Evolutionary conservation across 148 eudicot genomes (phyloP).

Genomic region (Pouteria glomerata): DNA sequence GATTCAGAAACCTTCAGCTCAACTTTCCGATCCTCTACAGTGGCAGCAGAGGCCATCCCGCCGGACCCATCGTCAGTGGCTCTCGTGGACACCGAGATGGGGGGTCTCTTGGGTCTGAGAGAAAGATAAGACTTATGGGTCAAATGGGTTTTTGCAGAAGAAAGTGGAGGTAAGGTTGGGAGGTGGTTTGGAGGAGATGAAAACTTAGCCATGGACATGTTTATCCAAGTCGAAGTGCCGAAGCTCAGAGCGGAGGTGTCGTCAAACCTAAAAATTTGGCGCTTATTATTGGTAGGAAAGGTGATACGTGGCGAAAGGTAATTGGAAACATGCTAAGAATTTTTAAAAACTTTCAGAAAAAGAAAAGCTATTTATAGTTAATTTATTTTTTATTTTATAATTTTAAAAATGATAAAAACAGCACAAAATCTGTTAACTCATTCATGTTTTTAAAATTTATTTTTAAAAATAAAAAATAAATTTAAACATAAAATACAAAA

Average conservation of each 20-base stretch:
- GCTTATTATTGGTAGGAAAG: no score
- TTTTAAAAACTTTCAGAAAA: no score
- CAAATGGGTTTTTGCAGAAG: constrained; percentile 37
- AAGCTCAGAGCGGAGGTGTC: constrained; percentile 14
- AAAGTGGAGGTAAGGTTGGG: constrained; percentile 20
- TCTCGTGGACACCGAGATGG: constrained; percentile 14
- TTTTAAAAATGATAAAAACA: no score
- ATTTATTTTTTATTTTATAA: no score
- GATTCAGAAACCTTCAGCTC: constrained; percentile 28
- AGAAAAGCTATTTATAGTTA: no score
- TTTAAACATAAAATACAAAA: no score
- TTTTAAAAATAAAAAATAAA: no score
- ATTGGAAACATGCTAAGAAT: no score
- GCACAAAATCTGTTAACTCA: no score
- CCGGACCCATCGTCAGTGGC: constrained; percentile 58
- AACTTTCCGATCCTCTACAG: constrained; percentile 29
- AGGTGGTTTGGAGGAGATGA: constrained; percentile 47
- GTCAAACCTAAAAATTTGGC: constrained; percentile 16
- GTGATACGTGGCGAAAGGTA: no score
- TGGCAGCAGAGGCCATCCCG: constrained; percentile 17
- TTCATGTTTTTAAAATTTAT: no score
- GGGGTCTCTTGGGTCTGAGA: constrained; percentile 30
- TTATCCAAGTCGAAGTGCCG: not conserved
- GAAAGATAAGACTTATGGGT: constrained; percentile 35
- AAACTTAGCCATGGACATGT: constrained; percentile 56